phyloP scores from a whole-genome alignment of 2,329 filamentous ascomycete genomes.

The Aureobasidium sp. region DNA sequence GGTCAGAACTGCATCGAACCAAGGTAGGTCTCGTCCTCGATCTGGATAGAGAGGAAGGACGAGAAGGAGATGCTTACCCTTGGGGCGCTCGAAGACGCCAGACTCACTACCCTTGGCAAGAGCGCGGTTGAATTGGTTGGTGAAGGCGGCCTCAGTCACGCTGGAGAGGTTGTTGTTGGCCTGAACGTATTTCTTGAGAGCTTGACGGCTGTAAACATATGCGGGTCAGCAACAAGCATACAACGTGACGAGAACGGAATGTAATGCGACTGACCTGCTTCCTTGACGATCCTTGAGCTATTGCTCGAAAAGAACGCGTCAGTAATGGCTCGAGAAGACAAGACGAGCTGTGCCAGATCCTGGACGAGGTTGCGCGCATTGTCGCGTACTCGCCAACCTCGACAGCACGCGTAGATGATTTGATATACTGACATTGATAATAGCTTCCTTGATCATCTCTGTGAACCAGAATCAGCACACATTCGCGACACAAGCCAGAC shows the following conservation, averaged over 20 bases:
- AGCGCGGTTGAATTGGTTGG: conserved; percentile 78
- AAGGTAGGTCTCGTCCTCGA: too few species aligned
- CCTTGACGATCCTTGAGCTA: conserved; percentile 66
- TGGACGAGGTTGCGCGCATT: background rate
- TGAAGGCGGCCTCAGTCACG: conserved; percentile 52
- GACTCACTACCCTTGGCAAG: conserved; percentile 76
- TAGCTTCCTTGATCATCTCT: conserved; percentile 70
- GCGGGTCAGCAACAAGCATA: conserved; percentile 28
- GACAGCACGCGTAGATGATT: conserved; percentile 15
- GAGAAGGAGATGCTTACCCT: conserved; percentile 55
- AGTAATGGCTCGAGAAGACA: conserved; percentile 30
- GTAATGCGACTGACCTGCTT: conserved; percentile 51
- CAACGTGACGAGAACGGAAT: conserved; percentile 24
- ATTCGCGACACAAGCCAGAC: conserved; percentile 38
- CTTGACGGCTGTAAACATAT: conserved; percentile 51
- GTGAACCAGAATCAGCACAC: conserved; percentile 45
- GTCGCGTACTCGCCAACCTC: background rate
- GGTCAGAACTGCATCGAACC: conserved; percentile 20
- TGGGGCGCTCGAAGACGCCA: conserved; percentile 81
- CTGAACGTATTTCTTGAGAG: conserved; percentile 68
- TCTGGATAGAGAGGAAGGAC: background rate
- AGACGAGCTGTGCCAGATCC: background rate
- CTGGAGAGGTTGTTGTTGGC: conserved; percentile 59
- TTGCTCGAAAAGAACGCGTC: conserved; percentile 38
- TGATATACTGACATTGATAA: conserved; percentile 58